A percentile compares a stretch with the other conserved stretches of the same genome.
Conservation (phyloP, 805 yeast genomes). For the Suhomyces kilbournensis region DNA sequence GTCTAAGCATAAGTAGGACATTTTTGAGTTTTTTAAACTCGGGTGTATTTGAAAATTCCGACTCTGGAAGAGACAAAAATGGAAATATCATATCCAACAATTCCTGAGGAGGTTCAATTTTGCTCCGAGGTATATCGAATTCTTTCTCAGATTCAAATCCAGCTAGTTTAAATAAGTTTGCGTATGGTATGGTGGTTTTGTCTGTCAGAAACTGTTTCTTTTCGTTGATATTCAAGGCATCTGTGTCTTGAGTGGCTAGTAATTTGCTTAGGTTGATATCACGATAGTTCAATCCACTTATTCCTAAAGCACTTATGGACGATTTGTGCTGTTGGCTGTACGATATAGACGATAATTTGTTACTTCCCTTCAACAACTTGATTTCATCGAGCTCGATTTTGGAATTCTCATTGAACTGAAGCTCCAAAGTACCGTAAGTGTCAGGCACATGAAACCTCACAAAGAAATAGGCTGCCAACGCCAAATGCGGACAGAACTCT, state of each 20-base stretch:
- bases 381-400: constrained; percentile 13
- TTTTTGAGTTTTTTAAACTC: constrained; percentile 14
- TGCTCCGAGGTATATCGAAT: constrained; percentile 17
- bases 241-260: constrained; percentile 13
- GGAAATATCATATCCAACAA: constrained; percentile 28
- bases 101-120: constrained; percentile 23
- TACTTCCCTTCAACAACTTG: constrained; percentile 24
- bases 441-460: constrained; percentile 28
- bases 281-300: constrained; percentile 16
- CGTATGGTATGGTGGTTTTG: constrained; percentile 12
- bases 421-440: constrained; percentile 20
- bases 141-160: constrained; percentile 20
- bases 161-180: constrained; percentile 15
- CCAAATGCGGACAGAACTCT: constrained; percentile 27
- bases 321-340: constrained; percentile 29
- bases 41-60: constrained; percentile 6
- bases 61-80: constrained; percentile 16
- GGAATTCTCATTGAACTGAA: constrained; percentile 5
- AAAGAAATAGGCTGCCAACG: constrained; percentile 27
- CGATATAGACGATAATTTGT: constrained; percentile 20
- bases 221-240: neutral
- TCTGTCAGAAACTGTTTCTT: constrained; percentile 12
- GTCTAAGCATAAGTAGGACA: constrained; percentile 18
- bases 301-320: constrained; percentile 17
- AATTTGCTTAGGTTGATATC: constrained; percentile 19